phyloP scores from a whole-genome alignment of 2,329 filamentous ascomycete species.

The Eutypella sp. region DNA sequence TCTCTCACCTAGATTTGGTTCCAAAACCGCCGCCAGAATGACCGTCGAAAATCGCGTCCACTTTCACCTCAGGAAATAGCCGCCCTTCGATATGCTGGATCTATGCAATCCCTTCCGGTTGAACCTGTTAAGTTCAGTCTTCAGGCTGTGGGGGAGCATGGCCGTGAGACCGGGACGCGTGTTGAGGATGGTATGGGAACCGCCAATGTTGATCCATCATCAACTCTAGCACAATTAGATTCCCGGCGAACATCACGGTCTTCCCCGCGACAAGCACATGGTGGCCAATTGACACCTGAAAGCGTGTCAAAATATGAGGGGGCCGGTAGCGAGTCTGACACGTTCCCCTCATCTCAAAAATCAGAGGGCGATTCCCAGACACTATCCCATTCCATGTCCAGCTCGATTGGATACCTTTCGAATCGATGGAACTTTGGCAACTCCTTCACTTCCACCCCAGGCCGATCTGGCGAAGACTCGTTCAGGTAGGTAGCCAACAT shows the following conservation, averaged over 20 bases:
- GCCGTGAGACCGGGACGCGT: constrained; percentile 7
- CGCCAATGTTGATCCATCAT: constrained; percentile 12
- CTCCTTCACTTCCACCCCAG: constrained; percentile 43
- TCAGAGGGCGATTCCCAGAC: constrained; percentile 14
- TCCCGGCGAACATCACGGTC: constrained; percentile 15
- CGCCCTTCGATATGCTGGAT: constrained; percentile 49
- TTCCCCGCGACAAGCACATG: constrained; percentile 15
- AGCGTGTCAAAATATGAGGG: constrained; percentile 8
- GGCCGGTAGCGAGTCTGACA: constrained; percentile 10
- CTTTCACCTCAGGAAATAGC: constrained; percentile 72
- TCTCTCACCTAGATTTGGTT: constrained; percentile 78
- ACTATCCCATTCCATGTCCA: constrained; percentile 36
- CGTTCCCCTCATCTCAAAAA: constrained; percentile 19
- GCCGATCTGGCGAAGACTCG: constrained; percentile 36
- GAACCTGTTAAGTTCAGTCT: constrained; percentile 29
- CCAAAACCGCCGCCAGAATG: constrained; percentile 90
- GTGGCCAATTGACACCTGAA: constrained; percentile 2
- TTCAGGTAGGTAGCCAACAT: constrained; percentile 34
- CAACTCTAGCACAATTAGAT: constrained; percentile 14
- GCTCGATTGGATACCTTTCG: constrained; percentile 45
- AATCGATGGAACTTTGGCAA: constrained; percentile 53
- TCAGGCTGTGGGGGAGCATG: constrained; percentile 10
- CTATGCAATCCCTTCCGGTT: constrained; percentile 47
- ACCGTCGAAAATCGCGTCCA: constrained; percentile 81
- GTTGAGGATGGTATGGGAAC: constrained; percentile 9